Conservation (phyloP, 441 rosid species). For the Gossypium armourianum region DNA sequence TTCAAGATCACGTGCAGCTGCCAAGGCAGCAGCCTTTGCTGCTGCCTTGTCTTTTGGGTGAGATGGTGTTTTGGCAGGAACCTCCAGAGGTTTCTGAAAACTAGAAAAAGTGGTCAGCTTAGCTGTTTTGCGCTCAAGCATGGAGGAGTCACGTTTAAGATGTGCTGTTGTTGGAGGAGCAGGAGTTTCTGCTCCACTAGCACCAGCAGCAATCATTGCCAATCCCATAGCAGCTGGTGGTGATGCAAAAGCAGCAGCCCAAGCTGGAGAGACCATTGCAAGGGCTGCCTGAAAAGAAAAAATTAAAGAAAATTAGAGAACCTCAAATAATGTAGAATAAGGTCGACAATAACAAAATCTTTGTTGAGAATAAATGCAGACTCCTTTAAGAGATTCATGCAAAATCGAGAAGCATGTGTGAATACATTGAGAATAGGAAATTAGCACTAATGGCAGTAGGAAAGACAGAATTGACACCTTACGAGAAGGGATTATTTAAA, state of each 20-base stretch:
- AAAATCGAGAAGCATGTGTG: background rate
- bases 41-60: slow-evolving; percentile 89
- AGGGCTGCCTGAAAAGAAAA: slow-evolving; percentile 63
- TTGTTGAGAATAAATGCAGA: background rate
- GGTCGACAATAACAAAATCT: background rate
- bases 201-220: slow-evolving; percentile 99
- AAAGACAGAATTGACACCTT: slow-evolving; percentile 15
- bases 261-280: slow-evolving; percentile 81
- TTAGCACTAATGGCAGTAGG: slow-evolving; percentile 9
- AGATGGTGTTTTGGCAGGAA: slow-evolving; percentile 41
- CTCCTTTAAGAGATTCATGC: background rate
- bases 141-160: slow-evolving; percentile 68
- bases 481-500: slow-evolving; percentile 12
- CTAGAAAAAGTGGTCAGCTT: slow-evolving; percentile 78
- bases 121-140: slow-evolving; percentile 71
- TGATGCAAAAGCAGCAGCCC: slow-evolving; percentile 99
- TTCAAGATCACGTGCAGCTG: slow-evolving; percentile 98
- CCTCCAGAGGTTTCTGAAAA: slow-evolving; percentile 75
- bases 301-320: slow-evolving; percentile 1
- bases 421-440: background rate
- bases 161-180: slow-evolving; percentile 52
- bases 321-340: slow-evolving; percentile 6
- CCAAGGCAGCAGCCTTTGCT: slow-evolving; percentile 97
- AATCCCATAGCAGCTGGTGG: slow-evolving; percentile 99
- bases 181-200: slow-evolving; percentile 78